These are phyloP conservation scores for Monosporascus sp. DNA, from an alignment of 2,329 filamentous ascomycete species.

Conservation along the genomic window DNA sequence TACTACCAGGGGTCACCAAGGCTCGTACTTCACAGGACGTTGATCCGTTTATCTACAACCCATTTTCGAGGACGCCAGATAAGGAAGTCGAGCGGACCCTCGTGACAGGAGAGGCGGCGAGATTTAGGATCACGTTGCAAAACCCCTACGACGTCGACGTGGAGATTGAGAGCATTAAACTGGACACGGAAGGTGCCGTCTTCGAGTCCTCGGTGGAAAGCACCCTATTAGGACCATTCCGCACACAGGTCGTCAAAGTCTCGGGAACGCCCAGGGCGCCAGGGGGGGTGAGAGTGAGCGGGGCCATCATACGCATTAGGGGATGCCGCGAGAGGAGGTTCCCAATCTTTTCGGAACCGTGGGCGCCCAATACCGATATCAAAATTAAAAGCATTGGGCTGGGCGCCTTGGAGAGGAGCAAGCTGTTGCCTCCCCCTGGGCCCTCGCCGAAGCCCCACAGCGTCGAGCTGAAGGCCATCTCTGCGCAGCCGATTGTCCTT, in stretches of 20 bases:
- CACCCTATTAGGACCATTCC: slow-evolving; percentile 71
- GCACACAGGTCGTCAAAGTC: slow-evolving; percentile 73
- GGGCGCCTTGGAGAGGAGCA: slow-evolving; percentile 45
- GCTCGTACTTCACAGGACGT: slow-evolving; percentile 53
- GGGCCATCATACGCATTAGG: slow-evolving; percentile 72
- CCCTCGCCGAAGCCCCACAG: slow-evolving; percentile 41
- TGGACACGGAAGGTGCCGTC: slow-evolving; percentile 68
- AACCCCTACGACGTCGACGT: slow-evolving; percentile 94
- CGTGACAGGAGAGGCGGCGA: slow-evolving; percentile 71
- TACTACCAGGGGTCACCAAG: slow-evolving; percentile 44
- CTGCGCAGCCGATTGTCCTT: slow-evolving; percentile 69
- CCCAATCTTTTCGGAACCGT: slow-evolving; percentile 73
- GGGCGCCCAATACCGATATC: slow-evolving; percentile 61
- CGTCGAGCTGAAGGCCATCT: slow-evolving; percentile 68
- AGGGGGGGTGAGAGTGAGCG: slow-evolving; percentile 68
- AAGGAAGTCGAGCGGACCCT: slow-evolving; percentile 62
- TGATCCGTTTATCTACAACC: slow-evolving; percentile 93
- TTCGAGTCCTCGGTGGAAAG: slow-evolving; percentile 63
- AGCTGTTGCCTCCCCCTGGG: slow-evolving; percentile 32
- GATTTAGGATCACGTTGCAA: slow-evolving; percentile 78
- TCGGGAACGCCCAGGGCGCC: slow-evolving; percentile 59
- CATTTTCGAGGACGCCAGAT: slow-evolving; percentile 68
- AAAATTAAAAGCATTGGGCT: slow-evolving; percentile 76
- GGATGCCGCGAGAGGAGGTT: slow-evolving; percentile 81
- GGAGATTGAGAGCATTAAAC: slow-evolving; percentile 73